Evolutionary conservation across 768 basidiomycete genomes (phyloP), one percentile per base, ranked within the genome.

Genomic region (Pilatotrama ljubarskyi): DNA sequence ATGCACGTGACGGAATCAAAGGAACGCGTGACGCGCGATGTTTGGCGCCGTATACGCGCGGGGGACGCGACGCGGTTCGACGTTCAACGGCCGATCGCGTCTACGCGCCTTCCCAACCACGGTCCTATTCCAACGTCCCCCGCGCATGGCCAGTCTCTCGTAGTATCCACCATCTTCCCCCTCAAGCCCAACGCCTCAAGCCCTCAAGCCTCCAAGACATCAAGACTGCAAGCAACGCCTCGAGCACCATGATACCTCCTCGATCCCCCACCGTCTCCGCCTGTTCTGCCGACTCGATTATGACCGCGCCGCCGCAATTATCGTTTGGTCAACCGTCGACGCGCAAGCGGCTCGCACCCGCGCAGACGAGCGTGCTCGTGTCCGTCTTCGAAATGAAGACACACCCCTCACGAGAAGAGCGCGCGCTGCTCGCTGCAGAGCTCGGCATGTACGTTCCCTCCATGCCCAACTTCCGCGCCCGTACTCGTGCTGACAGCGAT

Each of bases 331-430:
- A 44, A 25, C 63, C 38, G 22, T 71, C 62, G 68, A 70, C 4
- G 69, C 61, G 67, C 41, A 64, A 58, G 51, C 66, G 70, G 3
- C 64, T 71, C 67, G 52, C 61, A 2, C 65, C 67, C 11, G 67
- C 72, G 4, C 78, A 80, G 53, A 66, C 76, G 10, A 52, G 69
- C 37, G 70, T 67, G 43, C 75, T 80, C 40, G 68, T 76, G 4
- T 61, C 68, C 1, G 29, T 76, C 8, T 80, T 78, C 56, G 66
- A 74, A 18, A 43, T 59, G 1, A 74, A 71, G 10, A 72, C 76
- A 1, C 79, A 80, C 51, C 79, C 79, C 7, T 71, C 77, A 11
- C 74, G 77, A 58, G 72, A 71, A n/a, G 76, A 80, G 60, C 78
- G 79, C 35, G 73, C 72, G 15, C 59, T 61, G 5, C 74, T 80